Evolutionary conservation across 1,284 basidiomycete species (phyloP).

Genomic region (Fomitopsis palustris): DNA sequence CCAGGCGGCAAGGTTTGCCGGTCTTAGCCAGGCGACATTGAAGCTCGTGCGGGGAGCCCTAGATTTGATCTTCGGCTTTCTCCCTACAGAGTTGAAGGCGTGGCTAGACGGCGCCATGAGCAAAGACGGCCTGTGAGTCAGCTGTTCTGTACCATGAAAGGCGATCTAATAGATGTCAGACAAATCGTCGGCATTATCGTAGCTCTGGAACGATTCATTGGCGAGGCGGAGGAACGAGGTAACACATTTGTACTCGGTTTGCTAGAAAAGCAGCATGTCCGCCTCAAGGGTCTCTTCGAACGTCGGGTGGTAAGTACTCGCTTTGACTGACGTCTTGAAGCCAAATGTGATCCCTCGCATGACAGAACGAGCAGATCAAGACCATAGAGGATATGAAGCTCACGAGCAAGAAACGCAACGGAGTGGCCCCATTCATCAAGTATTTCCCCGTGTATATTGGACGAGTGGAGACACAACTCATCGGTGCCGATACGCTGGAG

Average conservation of each 20-base stretch:
- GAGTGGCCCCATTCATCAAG: conserved; percentile 91
- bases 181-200: conserved; percentile 85
- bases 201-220: conserved; percentile 75
- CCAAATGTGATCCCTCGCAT: not conserved
- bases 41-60: conserved; percentile 86
- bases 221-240: conserved; percentile 76
- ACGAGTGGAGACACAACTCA: conserved; percentile 85
- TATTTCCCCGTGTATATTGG: conserved; percentile 89
- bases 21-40: conserved; percentile 63
- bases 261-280: conserved; percentile 79
- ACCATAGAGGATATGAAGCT: conserved; percentile 90
- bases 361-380: conserved; percentile 84
- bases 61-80: conserved; percentile 94
- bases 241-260: conserved; percentile 73
- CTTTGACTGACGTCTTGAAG: not conserved
- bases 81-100: conserved; percentile 78
- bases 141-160: not conserved
- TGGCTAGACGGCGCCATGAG: conserved; percentile 82
- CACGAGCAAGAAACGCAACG: conserved; percentile 88
- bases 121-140: conserved; percentile 75
- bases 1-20: conserved; percentile 76
- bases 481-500: conserved; percentile 71
- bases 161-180: conserved; percentile 37
- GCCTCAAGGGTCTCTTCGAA: conserved; percentile 72
- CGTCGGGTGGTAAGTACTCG: conserved; percentile 65